These are phyloP conservation scores for Salvia rosmarinus DNA, from an alignment of 257 asterid species.

Conservation along the genomic window DNA sequence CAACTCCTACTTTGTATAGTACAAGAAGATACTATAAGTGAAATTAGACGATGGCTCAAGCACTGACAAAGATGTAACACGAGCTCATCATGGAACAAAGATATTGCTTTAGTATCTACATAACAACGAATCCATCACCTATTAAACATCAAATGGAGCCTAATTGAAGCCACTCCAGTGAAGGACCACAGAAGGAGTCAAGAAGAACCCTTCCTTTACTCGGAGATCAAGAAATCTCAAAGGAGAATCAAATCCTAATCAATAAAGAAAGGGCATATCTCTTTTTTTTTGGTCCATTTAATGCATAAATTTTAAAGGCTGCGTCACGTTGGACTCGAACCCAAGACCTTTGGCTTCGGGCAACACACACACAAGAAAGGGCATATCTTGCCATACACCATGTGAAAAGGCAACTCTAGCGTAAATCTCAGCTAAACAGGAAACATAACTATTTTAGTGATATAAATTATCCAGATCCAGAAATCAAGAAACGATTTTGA, in stretches of 20 bases:
- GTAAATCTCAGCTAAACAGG: constrained; percentile 4
- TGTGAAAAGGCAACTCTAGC: constrained; percentile 13
- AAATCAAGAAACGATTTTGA: not conserved
- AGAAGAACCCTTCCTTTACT: not conserved
- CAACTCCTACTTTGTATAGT: not conserved
- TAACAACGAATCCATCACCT: not conserved
- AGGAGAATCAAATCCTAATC: constrained; percentile 27
- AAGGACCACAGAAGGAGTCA: constrained; percentile 19
- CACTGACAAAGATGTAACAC: constrained; percentile 22
- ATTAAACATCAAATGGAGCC: constrained; percentile 26
- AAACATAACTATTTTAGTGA: not conserved
- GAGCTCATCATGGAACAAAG: constrained; percentile 12
- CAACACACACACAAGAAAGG: no score
- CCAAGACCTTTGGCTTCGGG: no score
- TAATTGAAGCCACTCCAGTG: constrained; percentile 1
- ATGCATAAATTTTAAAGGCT: no score
- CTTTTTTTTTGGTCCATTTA: no score
- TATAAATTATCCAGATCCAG: constrained; percentile 1
- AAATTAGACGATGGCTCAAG: not conserved
- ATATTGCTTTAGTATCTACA: constrained; percentile 1
- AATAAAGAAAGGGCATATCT: not conserved
- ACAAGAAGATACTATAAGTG: not conserved
- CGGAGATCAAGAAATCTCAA: constrained; percentile 21
- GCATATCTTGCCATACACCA: not conserved
- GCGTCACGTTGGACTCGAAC: no score